Evolutionary conservation across 1,284 basidiomycete species (phyloP).

Genomic region (Pseudozyma hubeiensis): DNA sequence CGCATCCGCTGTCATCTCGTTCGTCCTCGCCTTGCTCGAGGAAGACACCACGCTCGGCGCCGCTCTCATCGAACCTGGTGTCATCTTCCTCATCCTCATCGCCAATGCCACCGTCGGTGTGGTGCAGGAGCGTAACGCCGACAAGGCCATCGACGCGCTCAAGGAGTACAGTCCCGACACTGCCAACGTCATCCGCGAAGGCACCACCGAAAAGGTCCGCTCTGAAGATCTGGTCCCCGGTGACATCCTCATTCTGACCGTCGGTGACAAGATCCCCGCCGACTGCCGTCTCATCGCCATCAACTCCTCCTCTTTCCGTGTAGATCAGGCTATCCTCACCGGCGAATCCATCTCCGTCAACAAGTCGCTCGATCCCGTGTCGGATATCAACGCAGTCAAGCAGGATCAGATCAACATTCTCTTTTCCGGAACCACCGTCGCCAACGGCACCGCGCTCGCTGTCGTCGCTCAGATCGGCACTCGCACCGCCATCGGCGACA

Average conservation of each 20-base stretch:
- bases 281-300: constrained; percentile 65
- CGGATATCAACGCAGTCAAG: constrained; percentile 62
- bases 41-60: constrained; percentile 61
- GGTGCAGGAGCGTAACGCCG: constrained; percentile 67
- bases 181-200: constrained; percentile 60
- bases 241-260: constrained; percentile 63
- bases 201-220: constrained; percentile 44
- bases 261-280: constrained; percentile 67
- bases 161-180: constrained; percentile 66
- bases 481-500: constrained; percentile 65
- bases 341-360: constrained; percentile 66
- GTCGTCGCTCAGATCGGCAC: constrained; percentile 63
- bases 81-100: constrained; percentile 68
- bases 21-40: constrained; percentile 64
- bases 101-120: constrained; percentile 68
- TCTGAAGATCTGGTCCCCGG: constrained; percentile 65
- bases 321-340: constrained; percentile 68
- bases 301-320: constrained; percentile 61
- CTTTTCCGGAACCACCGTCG: constrained; percentile 66
- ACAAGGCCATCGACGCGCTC: constrained; percentile 67
- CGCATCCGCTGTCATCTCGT: constrained; percentile 65
- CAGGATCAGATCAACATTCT: constrained; percentile 69
- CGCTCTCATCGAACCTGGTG: constrained; percentile 67
- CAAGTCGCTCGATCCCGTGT: constrained; percentile 56
- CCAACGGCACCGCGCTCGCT: constrained; percentile 61